Evolutionary conservation across 352 stramenopile genomes (phyloP), one percentile per base, ranked within the genome.

Genomic region (Phytophthora kernoviae): DNA sequence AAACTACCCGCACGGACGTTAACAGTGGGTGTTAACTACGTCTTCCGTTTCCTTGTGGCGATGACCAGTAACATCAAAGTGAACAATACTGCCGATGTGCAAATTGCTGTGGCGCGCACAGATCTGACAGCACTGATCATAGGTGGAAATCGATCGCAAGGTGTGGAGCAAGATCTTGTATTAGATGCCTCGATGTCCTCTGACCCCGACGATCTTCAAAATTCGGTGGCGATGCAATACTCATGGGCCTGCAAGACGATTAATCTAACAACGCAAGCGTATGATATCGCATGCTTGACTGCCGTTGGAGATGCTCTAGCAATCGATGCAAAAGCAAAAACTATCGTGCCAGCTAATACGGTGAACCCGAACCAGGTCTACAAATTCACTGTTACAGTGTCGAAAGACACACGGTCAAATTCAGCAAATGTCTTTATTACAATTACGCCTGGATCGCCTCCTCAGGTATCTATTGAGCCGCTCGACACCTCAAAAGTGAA

Each of bases 341-440:
- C 68, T 2, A 79, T 69, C 0, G 54, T 91, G 22, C 7, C 46
- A 1, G 74, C 77, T 1, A 81, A 79, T 34, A 75, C 60, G 22
- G 40, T 89, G 27, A 78, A 78, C 21, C 76, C 74, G 15, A 85
- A 78, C n/a, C 45, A 51, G 11, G 77, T 63, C 37, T 85, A 88
- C 58, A 77, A 83, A 44, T 86, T 89, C 41, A 78, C 68, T 10
- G 71, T 73, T 8, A 70, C 43, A 0, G 62, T 68, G 7, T 57
- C 58, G 17, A 88, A 91, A 40, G 73, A 78, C 17, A 70, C 68
- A 18, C 70, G 79, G 6, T 65, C 44, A 0, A 77, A 65, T 5
- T 62, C 43, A 2, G 42, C 75, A 0, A 81, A 73, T 0, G 64
- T 81, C 1, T 60, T 82, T 18, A 79, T 84, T 47, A 70, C 73